Evolutionary conservation across 2,329 filamentous ascomycete genomes (phyloP), one percentile per base, ranked within the genome.

Genomic region (Tolypocladium amazonense): DNA sequence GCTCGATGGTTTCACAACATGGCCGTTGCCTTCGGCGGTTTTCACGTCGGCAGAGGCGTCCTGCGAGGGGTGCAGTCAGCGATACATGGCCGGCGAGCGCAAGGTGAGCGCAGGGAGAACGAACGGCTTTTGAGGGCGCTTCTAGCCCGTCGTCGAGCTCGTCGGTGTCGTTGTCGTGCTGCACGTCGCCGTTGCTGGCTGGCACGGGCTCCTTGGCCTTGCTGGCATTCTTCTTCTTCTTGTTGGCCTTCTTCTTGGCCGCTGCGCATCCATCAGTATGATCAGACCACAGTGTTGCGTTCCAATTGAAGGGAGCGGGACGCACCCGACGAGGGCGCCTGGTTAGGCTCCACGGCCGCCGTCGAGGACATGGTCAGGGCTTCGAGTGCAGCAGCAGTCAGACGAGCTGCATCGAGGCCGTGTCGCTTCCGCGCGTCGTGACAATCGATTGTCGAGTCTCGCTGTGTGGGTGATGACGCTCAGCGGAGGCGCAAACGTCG

Each of bases 221-320:
- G 69, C 73, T 74, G 53, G 75, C 75, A 65, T 79, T 81, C 76
- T 81, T 83, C 75, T 82, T 85, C 73, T 83, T 85, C 66, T 80
- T 84, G 67, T 78, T 80, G 69, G 78, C 80, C 75, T 81, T 84
- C 74, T 82, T 84, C 72, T 80, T 82, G 56, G 76, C 67, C 66
- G 73, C 76, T 76, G 68, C 61, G 65, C 62, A 61, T 63, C 59
- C 58, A 60, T 62, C 62, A 62, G 63, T 61, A 63, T 71, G 60
- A 62, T 71, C 64, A 71, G 69, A 66, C 71, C 65, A 70, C 70
- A 63, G 69, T 68, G 64, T 67, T 61, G 61, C 57, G 61, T 37
- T 47, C 25, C 50, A 53, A 61, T 57, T 58, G 41, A 47, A 58
- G 52, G 30, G 63, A 61, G 65, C 58, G 62, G 45, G 60, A 69